phyloP scores from a whole-genome alignment of 139 green algal genomes.

The Micractinium conductrix region DNA sequence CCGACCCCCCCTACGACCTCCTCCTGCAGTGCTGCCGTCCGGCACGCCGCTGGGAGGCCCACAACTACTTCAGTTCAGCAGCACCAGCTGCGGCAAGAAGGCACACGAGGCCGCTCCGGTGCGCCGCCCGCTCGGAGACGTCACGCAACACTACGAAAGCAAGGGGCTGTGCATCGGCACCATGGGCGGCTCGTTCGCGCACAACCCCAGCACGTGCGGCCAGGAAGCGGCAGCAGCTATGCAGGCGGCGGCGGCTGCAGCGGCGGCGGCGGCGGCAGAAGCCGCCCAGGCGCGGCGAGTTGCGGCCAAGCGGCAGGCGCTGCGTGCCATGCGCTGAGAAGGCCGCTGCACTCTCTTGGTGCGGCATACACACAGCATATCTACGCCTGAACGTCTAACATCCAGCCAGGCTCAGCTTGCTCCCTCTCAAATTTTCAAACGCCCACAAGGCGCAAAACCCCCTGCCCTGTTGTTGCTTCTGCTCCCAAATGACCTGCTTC shows the following conservation, averaged over 20 bases:
- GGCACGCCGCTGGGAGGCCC: background rate
- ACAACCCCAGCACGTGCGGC: background rate
- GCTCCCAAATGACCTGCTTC: too few relatives aligned
- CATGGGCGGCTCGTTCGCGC: background rate
- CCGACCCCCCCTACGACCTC: too few relatives aligned
- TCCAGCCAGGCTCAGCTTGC: too few relatives aligned
- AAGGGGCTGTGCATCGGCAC: constrained; percentile 8
- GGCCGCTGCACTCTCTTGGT: too few relatives aligned
- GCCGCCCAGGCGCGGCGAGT: background rate
- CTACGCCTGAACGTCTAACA: too few relatives aligned
- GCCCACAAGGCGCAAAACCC: too few relatives aligned
- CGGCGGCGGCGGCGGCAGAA: background rate
- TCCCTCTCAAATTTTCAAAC: too few relatives aligned
- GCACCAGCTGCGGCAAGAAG: background rate
- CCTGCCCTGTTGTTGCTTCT: too few relatives aligned
- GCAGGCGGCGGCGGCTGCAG: background rate
- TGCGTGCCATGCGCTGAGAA: background rate
- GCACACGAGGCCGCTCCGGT: background rate
- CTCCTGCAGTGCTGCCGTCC: background rate
- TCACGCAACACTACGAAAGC: background rate
- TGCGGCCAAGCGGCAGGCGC: background rate
- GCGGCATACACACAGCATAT: too few relatives aligned
- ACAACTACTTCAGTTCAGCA: background rate
- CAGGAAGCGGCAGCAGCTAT: background rate
- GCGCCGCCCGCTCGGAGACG: background rate